phyloP scores from a whole-genome alignment of 805 yeast genomes.

The Ogataea degrootiae region DNA sequence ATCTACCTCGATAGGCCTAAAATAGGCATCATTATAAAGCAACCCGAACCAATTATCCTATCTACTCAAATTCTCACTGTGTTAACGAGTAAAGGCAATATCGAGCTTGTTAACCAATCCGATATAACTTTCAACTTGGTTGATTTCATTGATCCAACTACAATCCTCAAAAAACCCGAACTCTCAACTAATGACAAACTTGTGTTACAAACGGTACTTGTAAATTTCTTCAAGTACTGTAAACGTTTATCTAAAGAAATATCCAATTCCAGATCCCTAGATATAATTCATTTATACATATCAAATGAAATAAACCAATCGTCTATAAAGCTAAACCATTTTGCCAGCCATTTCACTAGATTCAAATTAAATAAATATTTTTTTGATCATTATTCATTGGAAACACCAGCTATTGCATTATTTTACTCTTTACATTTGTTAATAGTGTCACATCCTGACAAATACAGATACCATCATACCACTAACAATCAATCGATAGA shows the following conservation, averaged over 20 bases:
- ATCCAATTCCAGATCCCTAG: no score
- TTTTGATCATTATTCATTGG: background rate
- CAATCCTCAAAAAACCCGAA: background rate
- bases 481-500: slow-evolving; percentile 14
- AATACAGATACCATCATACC: slow-evolving; percentile 15
- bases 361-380: background rate
- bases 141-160: slow-evolving; percentile 2
- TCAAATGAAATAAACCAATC: no score
- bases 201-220: no score
- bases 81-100: background rate
- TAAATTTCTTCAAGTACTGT: no score
- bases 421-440: slow-evolving; percentile 18
- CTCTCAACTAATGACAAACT: no score
- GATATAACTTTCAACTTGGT: slow-evolving; percentile 5
- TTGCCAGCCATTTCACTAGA: no score
- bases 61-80: slow-evolving; percentile 6
- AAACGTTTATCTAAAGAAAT: no score
- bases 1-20: background rate
- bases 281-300: no score
- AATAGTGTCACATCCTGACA: slow-evolving; percentile 23
- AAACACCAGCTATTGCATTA: slow-evolving; percentile 1
- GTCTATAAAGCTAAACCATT: no score
- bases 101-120: slow-evolving; percentile 1
- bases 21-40: slow-evolving; percentile 4
- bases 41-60: slow-evolving; percentile 1